These are phyloP conservation scores for Lithocarpus polystachyus DNA, from an alignment of 306 rosid species.

Conservation along the genomic window DNA sequence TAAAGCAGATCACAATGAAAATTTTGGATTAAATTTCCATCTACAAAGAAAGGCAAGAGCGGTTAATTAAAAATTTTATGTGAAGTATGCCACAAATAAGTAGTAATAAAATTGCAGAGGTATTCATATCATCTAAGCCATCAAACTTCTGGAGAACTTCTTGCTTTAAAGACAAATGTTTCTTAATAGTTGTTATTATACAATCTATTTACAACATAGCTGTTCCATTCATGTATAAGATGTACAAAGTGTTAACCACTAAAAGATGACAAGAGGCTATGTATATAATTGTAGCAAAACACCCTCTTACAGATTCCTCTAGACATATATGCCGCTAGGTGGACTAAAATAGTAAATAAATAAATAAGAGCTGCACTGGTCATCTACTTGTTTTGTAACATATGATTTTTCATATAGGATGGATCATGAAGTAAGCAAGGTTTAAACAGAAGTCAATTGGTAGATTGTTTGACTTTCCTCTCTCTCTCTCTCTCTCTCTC, in stretches of 20 bases:
- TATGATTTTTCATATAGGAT: not conserved
- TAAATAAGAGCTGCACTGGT: not conserved
- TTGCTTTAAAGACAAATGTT: not conserved
- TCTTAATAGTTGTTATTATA: not conserved
- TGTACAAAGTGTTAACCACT: slow-evolving; percentile 1
- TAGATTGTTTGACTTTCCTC: not conserved
- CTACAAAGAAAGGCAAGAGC: not conserved
- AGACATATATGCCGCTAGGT: not conserved
- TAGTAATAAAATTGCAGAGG: not conserved
- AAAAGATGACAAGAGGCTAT: slow-evolving; percentile 10
- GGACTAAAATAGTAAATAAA: not conserved
- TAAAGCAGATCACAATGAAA: slow-evolving; percentile 24
- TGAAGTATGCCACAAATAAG: not conserved
- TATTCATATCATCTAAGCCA: slow-evolving; percentile 7
- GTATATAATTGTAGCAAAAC: not conserved
- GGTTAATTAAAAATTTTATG: slow-evolving; percentile 1
- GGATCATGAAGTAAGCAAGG: not conserved
- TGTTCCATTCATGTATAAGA: slow-evolving; percentile 1
- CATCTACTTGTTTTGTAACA: not conserved
- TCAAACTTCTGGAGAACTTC: not conserved
- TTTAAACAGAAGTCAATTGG: not conserved
- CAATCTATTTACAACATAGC: not conserved
- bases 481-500: not conserved
- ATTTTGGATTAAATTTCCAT: not conserved
- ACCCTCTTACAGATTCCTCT: slow-evolving; percentile 5